Evolutionary conservation across 129 eudicot species (phyloP).

Genomic region (Mikania micrantha): DNA sequence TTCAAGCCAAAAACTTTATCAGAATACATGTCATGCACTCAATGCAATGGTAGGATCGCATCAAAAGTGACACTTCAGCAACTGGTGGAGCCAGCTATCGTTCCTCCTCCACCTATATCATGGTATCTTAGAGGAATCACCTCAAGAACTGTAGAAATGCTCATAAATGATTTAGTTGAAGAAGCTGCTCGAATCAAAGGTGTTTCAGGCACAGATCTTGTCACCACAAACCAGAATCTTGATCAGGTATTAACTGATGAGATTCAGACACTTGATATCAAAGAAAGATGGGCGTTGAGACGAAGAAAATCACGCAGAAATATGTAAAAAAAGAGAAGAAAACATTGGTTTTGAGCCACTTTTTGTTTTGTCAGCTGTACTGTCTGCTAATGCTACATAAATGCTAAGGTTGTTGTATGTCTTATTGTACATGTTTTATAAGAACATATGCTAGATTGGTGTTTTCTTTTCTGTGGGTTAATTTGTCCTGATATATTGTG

Average conservation of each 20-base stretch:
- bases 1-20: conserved; percentile 49
- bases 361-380: neutral
- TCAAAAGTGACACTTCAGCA: conserved; percentile 72
- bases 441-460: neutral
- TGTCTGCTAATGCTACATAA: conserved; percentile 8
- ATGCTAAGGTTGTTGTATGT: conserved; percentile 7
- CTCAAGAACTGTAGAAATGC: conserved; percentile 76
- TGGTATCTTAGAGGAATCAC: conserved; percentile 96
- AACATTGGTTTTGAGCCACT: conserved; percentile 16
- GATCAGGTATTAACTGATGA: conserved; percentile 21
- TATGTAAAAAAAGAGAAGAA: conserved; percentile 20
- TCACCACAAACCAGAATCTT: neutral
- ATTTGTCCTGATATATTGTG: neutral
- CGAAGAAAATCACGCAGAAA: conserved; percentile 41
- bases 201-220: conserved; percentile 8
- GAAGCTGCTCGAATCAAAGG: conserved; percentile 80
- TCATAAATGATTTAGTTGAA: conserved; percentile 58
- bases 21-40: conserved; percentile 55
- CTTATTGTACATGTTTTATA: neutral
- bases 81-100: conserved; percentile 68
- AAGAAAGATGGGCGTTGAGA: conserved; percentile 82
- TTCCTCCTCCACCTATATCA: conserved; percentile 97
- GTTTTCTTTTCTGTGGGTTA: neutral
- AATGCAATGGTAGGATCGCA: conserved; percentile 79
- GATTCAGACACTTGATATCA: conserved; percentile 36